These are phyloP conservation scores for Megacollybia platyphylla DNA, from an alignment of 1,284 basidiomycete species.

Conservation along the genomic window DNA sequence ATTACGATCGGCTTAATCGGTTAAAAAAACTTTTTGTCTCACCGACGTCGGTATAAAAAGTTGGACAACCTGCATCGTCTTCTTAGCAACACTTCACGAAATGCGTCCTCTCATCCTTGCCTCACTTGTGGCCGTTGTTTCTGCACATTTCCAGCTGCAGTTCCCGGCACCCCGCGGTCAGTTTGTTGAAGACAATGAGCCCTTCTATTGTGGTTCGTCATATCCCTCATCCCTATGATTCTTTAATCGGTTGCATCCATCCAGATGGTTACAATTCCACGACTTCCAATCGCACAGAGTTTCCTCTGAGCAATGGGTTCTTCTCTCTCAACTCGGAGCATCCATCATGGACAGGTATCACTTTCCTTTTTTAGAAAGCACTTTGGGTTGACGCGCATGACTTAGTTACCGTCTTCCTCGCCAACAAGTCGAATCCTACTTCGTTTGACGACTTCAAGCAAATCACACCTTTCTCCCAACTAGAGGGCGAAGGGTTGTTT, in stretches of 20 bases:
- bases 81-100: too few species aligned
- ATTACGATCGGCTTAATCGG: too few species aligned
- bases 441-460: constrained; percentile 48
- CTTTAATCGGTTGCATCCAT: neutral
- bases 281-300: constrained; percentile 38
- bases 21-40: too few species aligned
- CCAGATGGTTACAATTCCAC: constrained; percentile 38
- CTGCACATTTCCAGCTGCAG: constrained; percentile 60
- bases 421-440: constrained; percentile 42
- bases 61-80: too few species aligned
- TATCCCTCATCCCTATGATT: neutral
- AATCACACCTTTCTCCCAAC: constrained; percentile 38
- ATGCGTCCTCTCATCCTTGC: constrained; percentile 9
- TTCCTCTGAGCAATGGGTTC: constrained; percentile 47
- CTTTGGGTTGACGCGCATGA: neutral
- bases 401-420: constrained; percentile 41
- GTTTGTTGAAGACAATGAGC: constrained; percentile 46
- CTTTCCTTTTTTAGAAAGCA: neutral
- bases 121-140: constrained; percentile 22
- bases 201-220: constrained; percentile 39
- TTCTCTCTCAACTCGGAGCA: constrained; percentile 48
- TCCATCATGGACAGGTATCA: constrained; percentile 37
- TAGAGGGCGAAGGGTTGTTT: constrained; percentile 36
- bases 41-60: too few species aligned
- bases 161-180: constrained; percentile 50